Conservation (phyloP, 2,329 filamentous ascomycete species). For the Clonostachys chloroleuca region DNA sequence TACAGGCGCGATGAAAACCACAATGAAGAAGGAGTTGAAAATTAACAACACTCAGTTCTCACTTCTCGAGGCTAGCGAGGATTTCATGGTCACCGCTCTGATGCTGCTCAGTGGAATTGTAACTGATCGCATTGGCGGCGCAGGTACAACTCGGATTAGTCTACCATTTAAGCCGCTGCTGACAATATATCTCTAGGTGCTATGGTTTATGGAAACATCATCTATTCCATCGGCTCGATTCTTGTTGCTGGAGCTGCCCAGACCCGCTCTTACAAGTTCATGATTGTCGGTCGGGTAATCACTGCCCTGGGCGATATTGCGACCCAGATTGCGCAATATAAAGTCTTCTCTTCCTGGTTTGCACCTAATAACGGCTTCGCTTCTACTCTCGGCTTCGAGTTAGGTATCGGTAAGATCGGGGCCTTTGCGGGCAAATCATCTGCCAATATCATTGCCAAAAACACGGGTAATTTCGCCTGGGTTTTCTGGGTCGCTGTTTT, state of each 20-base stretch:
- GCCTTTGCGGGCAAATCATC: conserved; percentile 53
- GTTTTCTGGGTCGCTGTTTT: conserved; percentile 54
- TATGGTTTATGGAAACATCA: conserved; percentile 50
- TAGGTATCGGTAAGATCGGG: conserved; percentile 54
- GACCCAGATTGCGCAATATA: conserved; percentile 57
- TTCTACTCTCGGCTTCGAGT: conserved; percentile 52
- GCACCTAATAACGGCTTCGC: conserved; percentile 54
- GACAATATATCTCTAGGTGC: conserved; percentile 15
- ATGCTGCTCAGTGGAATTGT: conserved; percentile 47
- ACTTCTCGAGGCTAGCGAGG: conserved; percentile 50
- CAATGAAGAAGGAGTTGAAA: conserved; percentile 50
- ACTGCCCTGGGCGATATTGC: conserved; percentile 54
- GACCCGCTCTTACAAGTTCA: conserved; percentile 49
- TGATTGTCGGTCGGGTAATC: conserved; percentile 50
- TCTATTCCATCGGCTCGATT: conserved; percentile 51
- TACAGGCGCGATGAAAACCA: conserved; percentile 53
- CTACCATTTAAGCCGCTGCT: too few relatives aligned
- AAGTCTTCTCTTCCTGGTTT: conserved; percentile 59
- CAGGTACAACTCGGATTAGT: conserved; percentile 13
- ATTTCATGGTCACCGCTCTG: conserved; percentile 53
- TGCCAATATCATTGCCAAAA: conserved; percentile 50
- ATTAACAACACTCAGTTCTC: conserved; percentile 56
- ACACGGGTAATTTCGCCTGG: conserved; percentile 53
- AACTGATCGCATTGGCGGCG: conserved; percentile 53
- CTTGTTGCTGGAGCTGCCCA: conserved; percentile 50